Evolutionary conservation across 2,329 filamentous ascomycete genomes (phyloP).

Genomic region (Hymenoscyphus salicellus): DNA sequence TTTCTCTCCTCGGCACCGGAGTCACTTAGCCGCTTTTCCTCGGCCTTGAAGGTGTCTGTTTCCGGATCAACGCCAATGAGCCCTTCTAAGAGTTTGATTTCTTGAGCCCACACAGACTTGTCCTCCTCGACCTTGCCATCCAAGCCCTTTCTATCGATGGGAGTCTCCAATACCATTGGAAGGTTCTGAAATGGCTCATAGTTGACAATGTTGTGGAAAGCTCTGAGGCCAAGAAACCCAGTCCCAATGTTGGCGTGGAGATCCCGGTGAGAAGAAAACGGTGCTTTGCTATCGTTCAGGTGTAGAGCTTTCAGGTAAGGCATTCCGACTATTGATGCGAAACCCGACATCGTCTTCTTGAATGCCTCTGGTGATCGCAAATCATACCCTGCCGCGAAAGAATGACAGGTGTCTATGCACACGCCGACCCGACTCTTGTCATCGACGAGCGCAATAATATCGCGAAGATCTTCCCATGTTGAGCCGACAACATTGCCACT

Average conservation of each 20-base stretch:
- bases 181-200: conserved; percentile 69
- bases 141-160: conserved; percentile 68
- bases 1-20: conserved; percentile 68
- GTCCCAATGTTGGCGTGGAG: conserved; percentile 96
- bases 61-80: conserved; percentile 81
- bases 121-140: conserved; percentile 71
- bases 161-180: conserved; percentile 95
- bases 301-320: conserved; percentile 83
- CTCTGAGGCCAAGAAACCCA: conserved; percentile 83
- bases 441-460: conserved; percentile 76
- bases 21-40: conserved; percentile 64
- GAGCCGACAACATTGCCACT: conserved; percentile 83
- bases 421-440: conserved; percentile 85
- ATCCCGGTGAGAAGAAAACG: conserved; percentile 76
- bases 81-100: conserved; percentile 91
- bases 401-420: conserved; percentile 94
- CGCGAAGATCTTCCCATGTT: conserved; percentile 79
- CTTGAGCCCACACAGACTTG: conserved; percentile 80
- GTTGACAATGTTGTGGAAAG: conserved; percentile 91
- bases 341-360: conserved; percentile 67
- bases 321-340: conserved; percentile 74
- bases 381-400: conserved; percentile 93
- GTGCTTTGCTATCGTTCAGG: conserved; percentile 93
- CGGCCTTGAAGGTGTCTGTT: conserved; percentile 64
- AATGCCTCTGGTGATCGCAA: conserved; percentile 74